Base-by-base conservation (phyloP, 2,329 filamentous ascomycete species). In the Herpotrichia juniperi region DNA sequence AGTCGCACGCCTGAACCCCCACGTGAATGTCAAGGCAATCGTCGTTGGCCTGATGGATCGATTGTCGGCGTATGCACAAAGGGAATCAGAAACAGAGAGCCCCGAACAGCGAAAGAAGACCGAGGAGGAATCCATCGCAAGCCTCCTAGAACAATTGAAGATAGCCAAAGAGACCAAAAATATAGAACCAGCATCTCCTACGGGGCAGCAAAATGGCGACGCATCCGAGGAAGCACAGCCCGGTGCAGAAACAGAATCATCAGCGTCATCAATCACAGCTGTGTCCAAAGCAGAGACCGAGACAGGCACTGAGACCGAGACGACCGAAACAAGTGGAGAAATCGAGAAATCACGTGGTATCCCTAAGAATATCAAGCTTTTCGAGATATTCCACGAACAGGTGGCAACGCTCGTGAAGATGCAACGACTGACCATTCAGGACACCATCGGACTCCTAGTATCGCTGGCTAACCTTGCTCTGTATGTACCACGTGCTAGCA, bases 21-120 rank as follows among this genome's bases (percentile, higher is more conserved):
- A 97, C 68, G 94, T 99, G 66, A 96, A 99, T 63, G 87, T 99
- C 76, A 99, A 99, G 78, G 90, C 90, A 42, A 99, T 99, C 51
- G 93, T 99, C 9, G 97, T 97, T 69, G 94, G 93, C 22, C 81
- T 99, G 54, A 99, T 99, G 96, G 93, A 99, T 69, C 87, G 94
- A 32, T 77, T 99, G 25, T 97, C 94, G 6, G 88, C 92, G 49
- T 99, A 96, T 73, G 93, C 94, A n/a, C 89, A 94, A 64, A 84
- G 93, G 50, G 93, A 97, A 74, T 84, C 90, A 3, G 85, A 90
- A 59, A 83, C 84, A 21, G 87, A 90, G 50, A 81, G 84, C 17
- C 80, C 83, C 4, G 87, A 91, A 49, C 85, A 93, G 61, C 86
- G 86, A 59, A 86, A 87, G 57, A 88, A 91, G 73, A 80, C 85